Base-by-base conservation (phyloP, 208 protist genomes). In the Wallacemonas sp. region DNA sequence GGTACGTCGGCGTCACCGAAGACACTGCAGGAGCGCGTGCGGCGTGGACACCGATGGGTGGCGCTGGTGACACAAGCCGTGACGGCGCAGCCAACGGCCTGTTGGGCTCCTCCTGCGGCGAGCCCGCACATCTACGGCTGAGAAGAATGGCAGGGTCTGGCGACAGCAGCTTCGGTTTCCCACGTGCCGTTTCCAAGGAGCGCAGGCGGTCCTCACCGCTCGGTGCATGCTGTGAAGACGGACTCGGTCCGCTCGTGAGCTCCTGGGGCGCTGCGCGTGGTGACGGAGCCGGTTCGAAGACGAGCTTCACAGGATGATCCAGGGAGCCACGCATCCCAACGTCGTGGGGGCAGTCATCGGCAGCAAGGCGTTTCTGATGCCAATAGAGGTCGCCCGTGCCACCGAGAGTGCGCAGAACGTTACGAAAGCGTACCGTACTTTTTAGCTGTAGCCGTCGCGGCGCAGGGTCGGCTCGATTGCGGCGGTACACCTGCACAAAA, bases 361-460 rank as follows among this genome's bases (percentile, higher is more conserved):
- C 61, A 58, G 38, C 39, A 17, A 89, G 28, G 17, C 22, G 67
- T 11, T 55, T 41, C 1, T 39, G 45, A 21, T 42, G 41, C 83
- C 83, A 89, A 63, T 79, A 72, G 27, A 89, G 58, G 19, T 19
- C 46, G 1, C 70, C 76, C n/a, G 51, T 17, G 1, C 71, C 71
- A 41, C 17, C 46, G 24, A 86, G 59, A 19, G 62, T 66, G 14
- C 59, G 21, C 12, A 84, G 47, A 27, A 89, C 72, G 55, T 89
- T 89, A 42, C 68, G 68, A 38, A 89, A 82, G 31, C 67, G 66
- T 6, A 80, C 68, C 12, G 68, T 33, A 2, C 67, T 55, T 45
- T 89, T 68, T 15, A 89, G 62, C 53, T 89, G 79, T 22, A 89
- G 68, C n/a, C 77, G 59, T 12, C 76, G 75, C 44, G 66, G 62